A percentile compares a stretch with the other conserved stretches of the same genome.
phyloP scores from a whole-genome alignment of 805 yeast species.

The Pichia occidentalis region DNA sequence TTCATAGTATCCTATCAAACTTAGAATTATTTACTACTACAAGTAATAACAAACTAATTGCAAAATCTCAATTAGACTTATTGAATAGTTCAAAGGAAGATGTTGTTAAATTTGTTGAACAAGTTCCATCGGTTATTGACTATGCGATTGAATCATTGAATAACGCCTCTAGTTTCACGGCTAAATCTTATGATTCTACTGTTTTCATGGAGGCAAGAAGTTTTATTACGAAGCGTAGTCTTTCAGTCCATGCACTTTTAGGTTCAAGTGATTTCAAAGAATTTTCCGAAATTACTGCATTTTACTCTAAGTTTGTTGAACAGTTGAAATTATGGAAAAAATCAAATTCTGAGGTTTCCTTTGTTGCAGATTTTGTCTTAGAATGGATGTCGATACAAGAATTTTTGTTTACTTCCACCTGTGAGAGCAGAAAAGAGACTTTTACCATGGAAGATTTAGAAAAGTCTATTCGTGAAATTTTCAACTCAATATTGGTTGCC shows the following conservation, averaged over 20 bases:
- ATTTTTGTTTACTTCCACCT: constrained; percentile 8
- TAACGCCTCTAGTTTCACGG: constrained; percentile 13
- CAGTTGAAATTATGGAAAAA: constrained; percentile 33
- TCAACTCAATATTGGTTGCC: constrained; percentile 55
- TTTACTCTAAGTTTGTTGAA: constrained; percentile 22
- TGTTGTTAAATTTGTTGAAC: constrained; percentile 14
- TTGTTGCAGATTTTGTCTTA: constrained; percentile 42
- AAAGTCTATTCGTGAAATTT: constrained; percentile 39
- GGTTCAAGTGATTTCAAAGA: constrained; percentile 13
- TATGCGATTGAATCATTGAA: constrained; percentile 24
- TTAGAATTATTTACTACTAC: constrained; percentile 7
- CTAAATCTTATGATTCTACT: constrained; percentile 4
- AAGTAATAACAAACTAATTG: background rate
- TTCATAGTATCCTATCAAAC: constrained; percentile 10
- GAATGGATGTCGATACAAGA: constrained; percentile 37
- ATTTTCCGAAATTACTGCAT: constrained; percentile 20
- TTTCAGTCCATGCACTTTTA: constrained; percentile 11
- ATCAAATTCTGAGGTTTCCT: constrained; percentile 30
- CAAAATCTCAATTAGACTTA: background rate
- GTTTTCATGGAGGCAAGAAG: constrained; percentile 25
- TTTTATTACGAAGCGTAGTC: constrained; percentile 13
- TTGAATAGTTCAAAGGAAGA: background rate
- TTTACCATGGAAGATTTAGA: constrained; percentile 37
- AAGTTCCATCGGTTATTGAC: constrained; percentile 35
- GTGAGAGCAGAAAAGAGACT: constrained; percentile 25